Evolutionary conservation across 257 asterid species (phyloP), one percentile per base, ranked within the genome.

Genomic region (Craterostigma plantagineum): DNA sequence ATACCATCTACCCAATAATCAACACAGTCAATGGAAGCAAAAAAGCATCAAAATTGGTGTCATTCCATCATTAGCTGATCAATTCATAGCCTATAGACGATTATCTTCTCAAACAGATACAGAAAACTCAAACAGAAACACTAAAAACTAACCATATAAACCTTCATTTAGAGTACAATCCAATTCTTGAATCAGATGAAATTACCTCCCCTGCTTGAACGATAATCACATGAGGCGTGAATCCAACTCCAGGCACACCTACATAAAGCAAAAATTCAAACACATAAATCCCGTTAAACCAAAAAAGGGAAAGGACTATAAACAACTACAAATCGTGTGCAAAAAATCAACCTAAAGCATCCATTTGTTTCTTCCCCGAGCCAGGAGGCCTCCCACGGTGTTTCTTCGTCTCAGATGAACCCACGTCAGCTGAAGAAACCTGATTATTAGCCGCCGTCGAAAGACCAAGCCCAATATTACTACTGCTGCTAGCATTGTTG

Each of bases 381-480:
- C 45, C 45, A 1, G 45, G 45, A 40, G 45, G 45, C 45, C 45
- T 40, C 10, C 45, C 45, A n/a, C 45, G 45, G 45, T 40, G 16
- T n/a, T 18, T 7, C 16, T 13, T 40, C 1, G 45, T 35, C 40
- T 35, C 40, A 7, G 40, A 35, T 35, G 40, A 35, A 37, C 33
- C 27, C 53, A 57, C 63, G 8, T 48, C 15, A 7, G 67, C 47
- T 1, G 30, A 23, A n/a, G 72, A 61, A 43, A 66, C 43, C 15
- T 68, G 76, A 38, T 35, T 63, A 16, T 78, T 50, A 2, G 81
- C 63, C n/a, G n/a, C n/a, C 12, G 77, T 68, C 4, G 81, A 63
- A 27, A 75, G 72, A 4, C 70, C 73, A 5, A 75, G 53, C 7
- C 70, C 75, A 46, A 73, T 73, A 23, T 23, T 23, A 23, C 6